Conservation (phyloP, 495 filamentous ascomycete species). For the Patellaria atrata region DNA sequence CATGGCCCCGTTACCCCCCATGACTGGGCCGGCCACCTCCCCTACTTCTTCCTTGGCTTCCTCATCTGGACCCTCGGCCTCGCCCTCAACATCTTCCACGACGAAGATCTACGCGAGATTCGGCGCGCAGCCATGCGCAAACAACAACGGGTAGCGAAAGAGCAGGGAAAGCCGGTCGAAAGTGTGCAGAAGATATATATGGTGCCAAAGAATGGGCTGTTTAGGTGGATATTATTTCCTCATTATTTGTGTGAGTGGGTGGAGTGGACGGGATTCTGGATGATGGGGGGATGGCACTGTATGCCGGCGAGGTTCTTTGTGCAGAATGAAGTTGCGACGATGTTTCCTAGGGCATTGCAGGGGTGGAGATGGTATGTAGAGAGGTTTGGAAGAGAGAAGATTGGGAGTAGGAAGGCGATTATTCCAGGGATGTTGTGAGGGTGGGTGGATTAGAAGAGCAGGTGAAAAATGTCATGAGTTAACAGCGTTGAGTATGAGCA, state of each 20-base stretch:
- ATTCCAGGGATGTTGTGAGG: slow-evolving; percentile 60
- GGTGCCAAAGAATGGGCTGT: slow-evolving; percentile 71
- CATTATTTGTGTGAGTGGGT: slow-evolving; percentile 94
- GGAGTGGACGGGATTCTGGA: slow-evolving; percentile 83
- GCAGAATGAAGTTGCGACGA: slow-evolving; percentile 73
- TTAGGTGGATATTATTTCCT: slow-evolving; percentile 69
- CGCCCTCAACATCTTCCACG: slow-evolving; percentile 67
- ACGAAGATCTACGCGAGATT: slow-evolving; percentile 66
- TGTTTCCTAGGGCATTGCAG: slow-evolving; percentile 76
- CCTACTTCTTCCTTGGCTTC: slow-evolving; percentile 40
- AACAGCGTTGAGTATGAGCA: no score
- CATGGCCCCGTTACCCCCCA: slow-evolving; percentile 49
- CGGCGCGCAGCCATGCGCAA: slow-evolving; percentile 43
- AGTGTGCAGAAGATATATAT: slow-evolving; percentile 72
- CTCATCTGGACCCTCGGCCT: slow-evolving; percentile 55
- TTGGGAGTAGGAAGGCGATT: slow-evolving; percentile 62
- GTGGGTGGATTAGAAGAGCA: no score
- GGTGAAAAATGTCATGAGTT: no score
- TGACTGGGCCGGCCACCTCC: slow-evolving; percentile 40
- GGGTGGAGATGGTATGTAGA: slow-evolving; percentile 79
- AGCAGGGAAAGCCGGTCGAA: slow-evolving; percentile 24
- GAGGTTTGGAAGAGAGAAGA: slow-evolving; percentile 67
- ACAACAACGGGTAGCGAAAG: slow-evolving; percentile 28
- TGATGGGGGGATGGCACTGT: slow-evolving; percentile 43
- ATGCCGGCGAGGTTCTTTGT: slow-evolving; percentile 67